Conservation (phyloP, 2,329 filamentous ascomycete genomes). For the Rhynchosporium secalis region DNA sequence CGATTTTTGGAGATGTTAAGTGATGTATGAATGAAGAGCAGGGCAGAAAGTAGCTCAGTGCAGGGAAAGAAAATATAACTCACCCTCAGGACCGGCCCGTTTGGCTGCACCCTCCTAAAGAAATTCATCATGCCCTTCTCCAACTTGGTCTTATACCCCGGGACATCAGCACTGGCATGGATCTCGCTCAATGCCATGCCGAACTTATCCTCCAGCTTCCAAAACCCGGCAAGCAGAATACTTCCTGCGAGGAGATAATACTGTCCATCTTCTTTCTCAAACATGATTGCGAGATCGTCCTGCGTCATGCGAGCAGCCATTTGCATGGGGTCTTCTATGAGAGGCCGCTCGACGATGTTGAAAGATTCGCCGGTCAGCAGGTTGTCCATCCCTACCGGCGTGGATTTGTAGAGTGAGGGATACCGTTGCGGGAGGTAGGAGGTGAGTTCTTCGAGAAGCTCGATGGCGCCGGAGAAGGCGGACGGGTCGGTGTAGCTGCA, state of each 20-base stretch:
- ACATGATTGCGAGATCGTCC: constrained; percentile 83
- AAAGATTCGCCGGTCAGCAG: constrained; percentile 70
- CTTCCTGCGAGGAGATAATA: constrained; percentile 79
- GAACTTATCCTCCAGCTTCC: constrained; percentile 78
- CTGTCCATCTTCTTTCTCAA: constrained; percentile 72
- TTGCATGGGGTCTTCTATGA: constrained; percentile 76
- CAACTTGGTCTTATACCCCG: constrained; percentile 68
- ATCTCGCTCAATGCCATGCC: constrained; percentile 79
- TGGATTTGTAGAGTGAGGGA: constrained; percentile 66
- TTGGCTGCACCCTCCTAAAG: constrained; percentile 69
- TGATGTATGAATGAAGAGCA: too few relatives aligned
- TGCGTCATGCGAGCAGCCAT: constrained; percentile 72
- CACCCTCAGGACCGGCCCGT: constrained; percentile 55
- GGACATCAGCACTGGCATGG: constrained; percentile 75
- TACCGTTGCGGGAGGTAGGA: constrained; percentile 75
- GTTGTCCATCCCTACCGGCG: constrained; percentile 67
- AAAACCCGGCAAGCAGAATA: constrained; percentile 78
- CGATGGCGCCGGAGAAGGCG: constrained; percentile 70
- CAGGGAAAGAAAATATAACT: constrained; percentile 18
- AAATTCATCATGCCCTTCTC: constrained; percentile 81
- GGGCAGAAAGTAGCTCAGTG: neutral
- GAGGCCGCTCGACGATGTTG: constrained; percentile 62
- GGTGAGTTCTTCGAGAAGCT: constrained; percentile 72
- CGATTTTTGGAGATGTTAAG: too few relatives aligned
- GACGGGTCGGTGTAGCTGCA: constrained; percentile 69